These are phyloP conservation scores for Brettanomyces bruxellensis DNA, from an alignment of 805 yeast species.

Conservation along the genomic window DNA sequence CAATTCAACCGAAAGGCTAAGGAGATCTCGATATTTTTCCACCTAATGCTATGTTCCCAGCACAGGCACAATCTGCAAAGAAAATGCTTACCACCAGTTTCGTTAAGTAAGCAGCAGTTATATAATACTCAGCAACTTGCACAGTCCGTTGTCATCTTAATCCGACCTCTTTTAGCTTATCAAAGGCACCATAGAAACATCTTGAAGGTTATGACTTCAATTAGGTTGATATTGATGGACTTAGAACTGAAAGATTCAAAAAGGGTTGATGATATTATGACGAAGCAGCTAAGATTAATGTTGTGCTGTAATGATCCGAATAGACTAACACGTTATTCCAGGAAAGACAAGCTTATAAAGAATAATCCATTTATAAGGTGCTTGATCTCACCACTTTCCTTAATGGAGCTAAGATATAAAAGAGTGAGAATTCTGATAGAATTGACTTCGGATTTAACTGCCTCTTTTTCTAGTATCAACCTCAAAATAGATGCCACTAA, in stretches of 20 bases:
- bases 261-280: constrained; percentile 9
- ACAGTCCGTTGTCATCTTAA: background rate
- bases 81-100: constrained; percentile 38
- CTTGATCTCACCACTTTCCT: constrained; percentile 13
- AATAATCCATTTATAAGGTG: constrained; percentile 14
- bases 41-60: constrained; percentile 52
- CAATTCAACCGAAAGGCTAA: constrained; percentile 38
- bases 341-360: background rate
- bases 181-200: constrained; percentile 43
- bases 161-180: constrained; percentile 33
- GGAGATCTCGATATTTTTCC: constrained; percentile 41
- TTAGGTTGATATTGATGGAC: constrained; percentile 10
- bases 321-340: background rate
- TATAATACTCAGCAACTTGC: background rate
- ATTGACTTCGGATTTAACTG: constrained; percentile 7
- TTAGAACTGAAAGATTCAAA: constrained; percentile 9
- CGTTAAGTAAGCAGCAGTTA: constrained; percentile 27
- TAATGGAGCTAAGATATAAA: constrained; percentile 6
- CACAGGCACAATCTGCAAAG: constrained; percentile 37
- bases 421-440: constrained; percentile 6
- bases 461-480: constrained; percentile 8
- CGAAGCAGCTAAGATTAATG: constrained; percentile 6
- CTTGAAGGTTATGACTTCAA: constrained; percentile 23
- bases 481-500: background rate
- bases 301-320: constrained; percentile 14